Base-by-base conservation (phyloP, 2,329 filamentous ascomycete genomes). In the Cyclaneusma minus region DNA sequence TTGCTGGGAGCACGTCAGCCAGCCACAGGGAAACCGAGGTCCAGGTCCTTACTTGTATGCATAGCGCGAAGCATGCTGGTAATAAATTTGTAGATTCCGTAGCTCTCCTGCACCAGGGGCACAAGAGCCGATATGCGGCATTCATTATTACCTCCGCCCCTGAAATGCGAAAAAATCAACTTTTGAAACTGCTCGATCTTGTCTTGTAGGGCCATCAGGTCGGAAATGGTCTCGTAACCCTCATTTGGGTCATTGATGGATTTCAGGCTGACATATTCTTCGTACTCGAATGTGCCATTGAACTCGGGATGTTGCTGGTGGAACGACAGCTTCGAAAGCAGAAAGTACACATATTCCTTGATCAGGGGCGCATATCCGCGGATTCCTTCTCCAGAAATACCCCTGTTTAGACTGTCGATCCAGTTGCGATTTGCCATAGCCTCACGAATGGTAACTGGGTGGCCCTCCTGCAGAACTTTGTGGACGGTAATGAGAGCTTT, bases 131-230 rank as follows among this genome's bases (percentile, higher is more conserved):
- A 91, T 44, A 98, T 98, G 35, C 87, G 70, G 52, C 87, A 95
- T 52, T 98, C 89, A 45, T 95, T 98, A 56, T 93, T 92, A 24
- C 79, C 75, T 14, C 85, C 80, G 38, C 75, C 72, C 33, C 85
- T 75, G 56, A 98, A 95, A 53, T 95, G 84, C 4, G 89, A 89
- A 55, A 95, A 98, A 45, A 95, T 89, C 37, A 98, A 65, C 57
- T 95, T 98, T 52, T 98, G 89, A 56, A 98, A 95, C 39, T 83
- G 77, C 54, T 98, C 89, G 41, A 98, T 98, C 62, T 93, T 87
- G 52, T 98, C 89, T 50, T 98, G 89, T 32, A 98, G 64, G 6
- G 75, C 78, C 85, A 95, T 94, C 29, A 98, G 67, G 52, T 98
- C 89, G 39, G 77, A 81, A 42, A 98, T 95, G 13, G 87, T 94